phyloP scores from a whole-genome alignment of 306 rosid genomes.

The Dryas drummondii region DNA sequence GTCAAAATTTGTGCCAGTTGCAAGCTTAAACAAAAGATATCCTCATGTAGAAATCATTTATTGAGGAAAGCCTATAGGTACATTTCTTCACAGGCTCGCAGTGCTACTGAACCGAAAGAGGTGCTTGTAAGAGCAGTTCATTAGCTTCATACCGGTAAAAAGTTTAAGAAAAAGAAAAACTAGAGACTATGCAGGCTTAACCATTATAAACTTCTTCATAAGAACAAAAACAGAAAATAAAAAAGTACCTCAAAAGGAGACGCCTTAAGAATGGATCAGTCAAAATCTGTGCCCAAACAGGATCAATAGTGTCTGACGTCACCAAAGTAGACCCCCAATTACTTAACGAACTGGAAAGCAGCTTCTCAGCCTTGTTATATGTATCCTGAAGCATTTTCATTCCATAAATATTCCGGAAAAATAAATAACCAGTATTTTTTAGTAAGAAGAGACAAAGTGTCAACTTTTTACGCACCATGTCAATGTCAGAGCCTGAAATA shows the following conservation, averaged over 20 bases:
- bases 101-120: not conserved
- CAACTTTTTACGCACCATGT: slow-evolving; percentile 48
- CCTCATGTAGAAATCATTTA: not conserved
- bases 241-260: slow-evolving; percentile 74
- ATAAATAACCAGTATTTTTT: not conserved
- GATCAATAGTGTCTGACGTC: slow-evolving; percentile 59
- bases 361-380: slow-evolving; percentile 65
- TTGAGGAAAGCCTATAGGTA: too few species aligned
- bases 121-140: not conserved
- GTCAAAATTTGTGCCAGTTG: not conserved
- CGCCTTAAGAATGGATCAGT: slow-evolving; percentile 89
- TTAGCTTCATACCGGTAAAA: not conserved
- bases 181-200: not conserved
- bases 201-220: not conserved
- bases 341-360: slow-evolving; percentile 59
- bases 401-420: slow-evolving; percentile 5
- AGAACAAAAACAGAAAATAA: not conserved
- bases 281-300: slow-evolving; percentile 82
- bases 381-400: slow-evolving; percentile 53
- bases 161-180: not conserved
- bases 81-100: not conserved
- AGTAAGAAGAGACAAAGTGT: slow-evolving; percentile 19
- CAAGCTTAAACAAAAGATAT: not conserved
- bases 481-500: slow-evolving; percentile 66
- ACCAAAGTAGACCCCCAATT: slow-evolving; percentile 72